Percentiles rank a stretch among this genome's conserved stretches.
These are phyloP conservation scores for Sclerotinia borealis DNA, from an alignment of 2,329 filamentous ascomycete genomes.

Conservation along the genomic window DNA sequence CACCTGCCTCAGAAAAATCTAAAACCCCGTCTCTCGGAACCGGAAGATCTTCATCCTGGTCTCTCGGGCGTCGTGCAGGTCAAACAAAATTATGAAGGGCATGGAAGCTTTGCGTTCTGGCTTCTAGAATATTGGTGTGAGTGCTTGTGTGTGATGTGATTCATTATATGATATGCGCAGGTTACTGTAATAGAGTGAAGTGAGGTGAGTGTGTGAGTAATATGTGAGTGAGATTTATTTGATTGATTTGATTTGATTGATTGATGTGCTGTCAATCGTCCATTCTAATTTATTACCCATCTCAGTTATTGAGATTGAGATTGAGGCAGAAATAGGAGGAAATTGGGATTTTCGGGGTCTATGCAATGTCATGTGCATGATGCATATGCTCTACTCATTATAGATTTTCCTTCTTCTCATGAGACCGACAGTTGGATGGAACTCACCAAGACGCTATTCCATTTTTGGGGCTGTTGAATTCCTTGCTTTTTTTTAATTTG, in stretches of 20 bases:
- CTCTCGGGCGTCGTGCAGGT: background rate
- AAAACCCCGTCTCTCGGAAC: conserved; percentile 1
- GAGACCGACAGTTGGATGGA: background rate
- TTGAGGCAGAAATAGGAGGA: conserved; percentile 2
- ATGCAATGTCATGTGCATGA: background rate
- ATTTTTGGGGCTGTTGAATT: background rate
- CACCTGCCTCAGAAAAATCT: background rate
- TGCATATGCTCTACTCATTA: background rate
- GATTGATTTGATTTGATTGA: background rate
- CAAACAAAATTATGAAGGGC: background rate
- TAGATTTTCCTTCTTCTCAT: background rate
- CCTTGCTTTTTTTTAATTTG: background rate
- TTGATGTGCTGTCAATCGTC: conserved; percentile 4
- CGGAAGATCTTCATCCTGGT: conserved; percentile 4
- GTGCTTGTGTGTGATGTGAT: conserved; percentile 13
- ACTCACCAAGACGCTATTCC: background rate
- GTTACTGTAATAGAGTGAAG: too few relatives aligned
- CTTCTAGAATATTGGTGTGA: conserved; percentile 6
- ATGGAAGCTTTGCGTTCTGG: conserved; percentile 3
- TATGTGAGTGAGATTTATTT: background rate
- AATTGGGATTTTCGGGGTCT: conserved; percentile 3
- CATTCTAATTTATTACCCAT: too few relatives aligned
- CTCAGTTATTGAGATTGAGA: too few relatives aligned
- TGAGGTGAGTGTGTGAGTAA: too few relatives aligned
- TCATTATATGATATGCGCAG: conserved; percentile 12